Conservation (phyloP, 2,329 filamentous ascomycete species). For the Lasiodiplodia sp. region DNA sequence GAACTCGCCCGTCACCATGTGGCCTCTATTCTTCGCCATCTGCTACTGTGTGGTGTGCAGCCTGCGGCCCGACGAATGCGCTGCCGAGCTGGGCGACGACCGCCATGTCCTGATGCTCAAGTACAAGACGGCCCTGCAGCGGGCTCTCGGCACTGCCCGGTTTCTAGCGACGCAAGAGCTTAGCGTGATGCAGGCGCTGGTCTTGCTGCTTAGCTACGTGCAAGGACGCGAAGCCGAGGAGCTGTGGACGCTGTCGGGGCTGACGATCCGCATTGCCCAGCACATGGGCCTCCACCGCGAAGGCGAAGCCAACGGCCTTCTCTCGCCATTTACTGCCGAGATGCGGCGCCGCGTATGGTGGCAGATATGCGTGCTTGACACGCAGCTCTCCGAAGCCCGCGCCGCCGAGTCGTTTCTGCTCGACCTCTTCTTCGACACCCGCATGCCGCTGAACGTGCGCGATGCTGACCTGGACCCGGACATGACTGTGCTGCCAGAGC, state of each 20-base stretch:
- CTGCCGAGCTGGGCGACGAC: neutral
- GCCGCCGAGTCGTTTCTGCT: neutral
- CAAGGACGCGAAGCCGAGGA: constrained; percentile 2
- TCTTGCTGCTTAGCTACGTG: constrained; percentile 1
- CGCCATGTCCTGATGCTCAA: neutral
- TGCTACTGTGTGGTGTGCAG: constrained; percentile 3
- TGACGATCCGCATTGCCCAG: neutral
- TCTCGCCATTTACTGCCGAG: constrained; percentile 1
- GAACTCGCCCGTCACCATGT: neutral
- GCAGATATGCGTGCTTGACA: neutral
- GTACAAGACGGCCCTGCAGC: neutral
- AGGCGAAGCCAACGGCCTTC: neutral
- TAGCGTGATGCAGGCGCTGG: neutral
- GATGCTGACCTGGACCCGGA: neutral
- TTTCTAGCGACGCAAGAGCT: constrained; percentile 6
- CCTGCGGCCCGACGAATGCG: neutral
- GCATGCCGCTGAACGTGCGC: constrained; percentile 1
- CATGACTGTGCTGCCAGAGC: neutral
- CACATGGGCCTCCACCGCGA: constrained; percentile 8
- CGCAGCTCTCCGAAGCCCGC: neutral
- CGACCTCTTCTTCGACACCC: neutral
- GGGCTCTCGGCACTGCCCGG: neutral
- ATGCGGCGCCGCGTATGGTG: neutral
- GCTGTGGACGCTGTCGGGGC: neutral
- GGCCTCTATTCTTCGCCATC: constrained; percentile 7